Evolutionary conservation across 345 rosid genomes (phyloP).

Genomic region (Psidium guajava): DNA sequence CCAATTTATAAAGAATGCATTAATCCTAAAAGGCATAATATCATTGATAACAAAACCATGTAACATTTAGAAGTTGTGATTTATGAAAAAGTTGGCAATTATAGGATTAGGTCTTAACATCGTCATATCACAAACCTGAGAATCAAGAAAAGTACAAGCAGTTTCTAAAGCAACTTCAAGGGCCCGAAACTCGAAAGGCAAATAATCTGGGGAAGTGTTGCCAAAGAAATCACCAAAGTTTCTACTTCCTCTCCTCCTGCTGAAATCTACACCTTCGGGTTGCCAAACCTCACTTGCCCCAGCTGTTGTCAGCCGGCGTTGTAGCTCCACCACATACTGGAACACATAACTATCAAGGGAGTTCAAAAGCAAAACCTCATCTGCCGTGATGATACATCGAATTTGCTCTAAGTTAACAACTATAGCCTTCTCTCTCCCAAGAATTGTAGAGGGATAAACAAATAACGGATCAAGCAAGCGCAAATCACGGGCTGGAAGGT

Average conservation of each 20-base stretch:
- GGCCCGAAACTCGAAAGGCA: slow-evolving; percentile 96
- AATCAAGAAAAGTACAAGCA: slow-evolving; percentile 95
- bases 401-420: slow-evolving; percentile 94
- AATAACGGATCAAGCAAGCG: slow-evolving; percentile 87
- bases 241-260: slow-evolving; percentile 45
- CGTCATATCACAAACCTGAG: slow-evolving; percentile 60
- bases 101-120: not conserved
- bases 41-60: not conserved
- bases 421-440: slow-evolving; percentile 98
- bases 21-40: not conserved
- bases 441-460: slow-evolving; percentile 92
- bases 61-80: not conserved
- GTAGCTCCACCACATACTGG: slow-evolving; percentile 94
- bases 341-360: slow-evolving; percentile 92
- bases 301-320: slow-evolving; percentile 52
- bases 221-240: slow-evolving; percentile 55
- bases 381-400: slow-evolving; percentile 89
- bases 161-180: slow-evolving; percentile 94
- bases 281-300: slow-evolving; percentile 73
- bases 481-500: slow-evolving; percentile 91
- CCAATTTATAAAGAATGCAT: not conserved
- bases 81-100: not conserved
- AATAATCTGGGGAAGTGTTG: slow-evolving; percentile 74
- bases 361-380: slow-evolving; percentile 87
- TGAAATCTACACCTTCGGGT: slow-evolving; percentile 39